Evolutionary conservation across 2,329 filamentous ascomycete species (phyloP), one percentile per base, ranked within the genome.

Genomic region (Epichloe typhina): DNA sequence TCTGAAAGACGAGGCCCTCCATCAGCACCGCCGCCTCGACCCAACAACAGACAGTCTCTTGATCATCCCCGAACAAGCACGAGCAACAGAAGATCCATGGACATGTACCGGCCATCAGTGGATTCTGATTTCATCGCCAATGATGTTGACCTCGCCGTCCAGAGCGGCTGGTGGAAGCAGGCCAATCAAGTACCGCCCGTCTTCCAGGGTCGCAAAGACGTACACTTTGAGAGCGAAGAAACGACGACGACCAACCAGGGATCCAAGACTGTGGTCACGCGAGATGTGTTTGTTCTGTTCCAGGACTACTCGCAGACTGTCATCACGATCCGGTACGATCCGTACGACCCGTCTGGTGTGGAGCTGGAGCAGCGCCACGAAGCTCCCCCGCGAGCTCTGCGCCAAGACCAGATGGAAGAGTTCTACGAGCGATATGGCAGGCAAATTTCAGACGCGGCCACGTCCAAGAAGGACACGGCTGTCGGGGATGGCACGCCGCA

Each of bases 271-370:
- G 77, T 76, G 1, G 72, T 95, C 19, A 86, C 84, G 6, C 90
- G 90, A 57, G 82, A 90, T 53, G 76, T 96, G 41, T 93, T 85
- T 59, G 73, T 97, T n/a, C 71, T 98, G 8, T 98, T 88, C 71
- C 83, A 89, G 61, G 93, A 98, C 69, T 98, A 98, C 66, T 96
- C 90, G 17, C 93, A 97, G 64, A 97, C 91, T 0, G 76, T 94
- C 56, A 79, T 98, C 60, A 88, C 84, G 0, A 86, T 83, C 17
- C 82, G 77, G 47, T 97, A 85, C 64, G 86, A 95, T 64, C 73
- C 83, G 1, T 78, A 82, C 49, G 82, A 95, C 62, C 77, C 85
- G 3, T 72, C 78, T 2, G 83, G 91, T 60, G 84, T 83, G 11
- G 72, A 79, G 36, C 67, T 97, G 6, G 86, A 94, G 60, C 93